Base-by-base conservation (phyloP, 768 basidiomycete genomes). In the Mycena indigotica region DNA sequence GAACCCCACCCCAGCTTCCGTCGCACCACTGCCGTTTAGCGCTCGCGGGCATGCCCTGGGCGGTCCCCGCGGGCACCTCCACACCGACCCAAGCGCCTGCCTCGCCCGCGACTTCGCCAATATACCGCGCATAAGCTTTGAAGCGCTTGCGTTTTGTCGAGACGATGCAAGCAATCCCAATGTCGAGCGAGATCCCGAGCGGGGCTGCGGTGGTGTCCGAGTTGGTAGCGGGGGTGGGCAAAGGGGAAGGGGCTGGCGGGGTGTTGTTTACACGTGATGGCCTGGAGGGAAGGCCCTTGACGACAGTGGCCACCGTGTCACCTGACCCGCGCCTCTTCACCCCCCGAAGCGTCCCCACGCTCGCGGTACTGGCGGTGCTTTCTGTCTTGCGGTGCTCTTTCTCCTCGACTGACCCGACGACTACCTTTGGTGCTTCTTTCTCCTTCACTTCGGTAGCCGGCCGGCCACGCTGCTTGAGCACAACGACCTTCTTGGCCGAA, bases 161-260 rank as follows among this genome's bases (percentile, higher is more conserved):
- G 61, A 95, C 89, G 69, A 95, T 93, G 73, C 93, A 95, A 0
- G 93, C 91, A 29, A 95, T 95, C 8, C 93, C 93, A 25, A 94
- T 85, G 30, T 91, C 88, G 30, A 95, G 82, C 12, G 86, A 89
- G 2, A 87, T 85, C 1, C 93, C 92, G 19, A 76, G 76, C 12
- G 84, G 83, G 4, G 68, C 32, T 28, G 51, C 26, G 29, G 65
- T 61, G 51, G 71, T 19, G 25, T 46, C 19, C 4, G 39, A 41
- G 21, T 29, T 53, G 15, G 21, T 50, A 6, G 48, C 25, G 21
- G 29, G 21, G 29, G 29, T 30, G 15, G 50, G 25, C 17, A 30
- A 30, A n/a, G 71, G 38, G 57, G 67, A 23, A 46, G 67, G 65
- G 17, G 55, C 64, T 24, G 60, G 63, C 49, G 67, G 60, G 51